Evolutionary conservation across 2,329 filamentous ascomycete species (phyloP).

Genomic region (Cytospora paraplurivora): DNA sequence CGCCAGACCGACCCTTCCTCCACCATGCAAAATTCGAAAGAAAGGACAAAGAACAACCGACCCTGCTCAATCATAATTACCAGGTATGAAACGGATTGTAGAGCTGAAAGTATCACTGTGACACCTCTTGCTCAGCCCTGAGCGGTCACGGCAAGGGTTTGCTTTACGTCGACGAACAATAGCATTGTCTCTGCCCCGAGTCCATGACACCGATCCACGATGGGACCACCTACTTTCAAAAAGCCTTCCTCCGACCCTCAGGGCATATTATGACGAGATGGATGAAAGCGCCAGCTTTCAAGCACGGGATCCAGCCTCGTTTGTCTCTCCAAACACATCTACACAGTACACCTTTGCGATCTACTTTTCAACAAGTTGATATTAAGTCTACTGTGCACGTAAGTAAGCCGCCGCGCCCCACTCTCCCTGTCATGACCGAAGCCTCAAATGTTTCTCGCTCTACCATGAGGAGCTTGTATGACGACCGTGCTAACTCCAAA

Average conservation of each 20-base stretch:
- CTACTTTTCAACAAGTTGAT: slow-evolving; percentile 5
- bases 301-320: background rate
- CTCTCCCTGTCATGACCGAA: slow-evolving; percentile 9
- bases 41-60: no score
- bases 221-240: background rate
- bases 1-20: background rate
- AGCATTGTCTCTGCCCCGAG: slow-evolving; percentile 24
- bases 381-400: slow-evolving; percentile 15
- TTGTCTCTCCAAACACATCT: background rate
- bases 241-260: background rate
- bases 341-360: slow-evolving; percentile 1
- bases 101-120: background rate
- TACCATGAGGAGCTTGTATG: background rate
- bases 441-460: background rate
- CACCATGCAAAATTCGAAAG: background rate
- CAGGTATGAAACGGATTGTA: background rate
- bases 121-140: background rate
- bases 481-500: slow-evolving; percentile 1
- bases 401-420: slow-evolving; percentile 20
- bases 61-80: background rate
- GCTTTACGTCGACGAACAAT: slow-evolving; percentile 15
- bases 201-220: background rate
- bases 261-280: background rate
- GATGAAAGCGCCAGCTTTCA: background rate
- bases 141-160: background rate